Base-by-base conservation (phyloP, 495 filamentous ascomycete species). In the Xylaria venustula region DNA sequence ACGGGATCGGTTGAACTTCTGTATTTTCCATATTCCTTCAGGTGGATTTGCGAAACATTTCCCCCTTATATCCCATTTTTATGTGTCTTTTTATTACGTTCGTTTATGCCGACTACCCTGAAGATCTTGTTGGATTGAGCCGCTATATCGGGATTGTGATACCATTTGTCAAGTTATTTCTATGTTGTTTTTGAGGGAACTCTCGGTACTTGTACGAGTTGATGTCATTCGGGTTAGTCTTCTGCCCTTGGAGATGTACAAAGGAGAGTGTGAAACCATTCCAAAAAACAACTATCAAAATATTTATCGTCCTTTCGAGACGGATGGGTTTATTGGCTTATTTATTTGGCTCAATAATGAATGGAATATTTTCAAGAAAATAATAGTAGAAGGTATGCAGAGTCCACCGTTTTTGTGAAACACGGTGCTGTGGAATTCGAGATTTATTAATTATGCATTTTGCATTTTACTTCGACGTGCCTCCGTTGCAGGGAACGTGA, bases 121-220 rank as follows among this genome's bases (percentile, higher is more conserved):
- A 19, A 54, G 30, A 53, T 58, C 20, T 17, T 19, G 19, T 48
- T 25, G 67, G 63, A 58, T 55, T 67, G 37, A 52, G 15, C 2
- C 45, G 22, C 56, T 44, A 52, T 3, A 14, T 64, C 30, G 54
- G 58, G 37, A 54, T 60, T 48, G 50, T 63, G 37, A 59, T 62
- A 47, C 61, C 62, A 34, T 60, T 63, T 63, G 54, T 58, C 26
- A 44, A 26, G 42, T 45, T 40, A 23, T 17, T 19, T 36, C 1
- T 52, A 42, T 50, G 30, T 34, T 11, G 4, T 49, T 11, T 32
- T 46, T 37, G 41, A 36, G 58, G 20, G 50, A n/a, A 34, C 5
- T 34, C 22, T 25, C 0, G 57, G 46, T 22, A 15, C 14, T 37
- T 4, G 15, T n/a, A 45, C 44, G 26, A 28, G 40, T 45, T 8